phyloP scores from a whole-genome alignment of 75 land plant species.

The Pinus albicaulis region DNA sequence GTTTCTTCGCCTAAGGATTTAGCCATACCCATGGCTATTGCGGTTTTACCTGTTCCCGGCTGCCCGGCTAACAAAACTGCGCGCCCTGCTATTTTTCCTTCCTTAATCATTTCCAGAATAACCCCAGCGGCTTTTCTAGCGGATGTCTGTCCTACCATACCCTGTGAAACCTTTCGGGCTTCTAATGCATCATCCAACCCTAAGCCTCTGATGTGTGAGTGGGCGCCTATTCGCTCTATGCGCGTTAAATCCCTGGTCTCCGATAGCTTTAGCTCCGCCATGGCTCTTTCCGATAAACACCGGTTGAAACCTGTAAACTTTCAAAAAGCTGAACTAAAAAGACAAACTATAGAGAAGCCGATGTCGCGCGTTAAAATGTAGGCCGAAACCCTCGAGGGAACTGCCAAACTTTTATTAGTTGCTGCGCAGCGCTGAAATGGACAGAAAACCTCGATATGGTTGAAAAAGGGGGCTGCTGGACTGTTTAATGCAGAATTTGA shows the following conservation, averaged over 20 bases:
- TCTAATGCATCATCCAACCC: slow-evolving; percentile 87
- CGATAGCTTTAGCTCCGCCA: slow-evolving; percentile 84
- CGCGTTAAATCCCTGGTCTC: slow-evolving; percentile 81
- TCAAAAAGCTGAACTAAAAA: too few species aligned
- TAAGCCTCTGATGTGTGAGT: slow-evolving; percentile 97
- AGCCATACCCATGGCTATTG: slow-evolving; percentile 98
- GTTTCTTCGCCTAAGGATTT: slow-evolving; percentile 94
- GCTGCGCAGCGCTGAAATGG: too few species aligned
- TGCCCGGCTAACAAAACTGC: slow-evolving; percentile 89
- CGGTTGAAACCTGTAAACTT: too few species aligned
- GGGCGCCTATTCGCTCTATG: slow-evolving; percentile 94
- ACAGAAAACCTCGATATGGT: too few species aligned
- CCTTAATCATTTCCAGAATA: slow-evolving; percentile 79
- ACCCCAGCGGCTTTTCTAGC: slow-evolving; percentile 96
- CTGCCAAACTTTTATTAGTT: too few species aligned
- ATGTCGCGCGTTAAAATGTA: too few species aligned
- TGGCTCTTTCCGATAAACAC: background rate
- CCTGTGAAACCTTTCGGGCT: slow-evolving; percentile 82
- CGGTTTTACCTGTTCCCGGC: slow-evolving; percentile 98
- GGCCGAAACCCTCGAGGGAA: too few species aligned
- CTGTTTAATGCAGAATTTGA: too few species aligned
- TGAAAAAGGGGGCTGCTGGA: too few species aligned
- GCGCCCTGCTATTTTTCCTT: slow-evolving; percentile 89
- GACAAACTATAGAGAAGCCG: too few species aligned
- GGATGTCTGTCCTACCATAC: slow-evolving; percentile 90